phyloP scores from a whole-genome alignment of 768 basidiomycete genomes.

The Rhodotorula diobovata region DNA sequence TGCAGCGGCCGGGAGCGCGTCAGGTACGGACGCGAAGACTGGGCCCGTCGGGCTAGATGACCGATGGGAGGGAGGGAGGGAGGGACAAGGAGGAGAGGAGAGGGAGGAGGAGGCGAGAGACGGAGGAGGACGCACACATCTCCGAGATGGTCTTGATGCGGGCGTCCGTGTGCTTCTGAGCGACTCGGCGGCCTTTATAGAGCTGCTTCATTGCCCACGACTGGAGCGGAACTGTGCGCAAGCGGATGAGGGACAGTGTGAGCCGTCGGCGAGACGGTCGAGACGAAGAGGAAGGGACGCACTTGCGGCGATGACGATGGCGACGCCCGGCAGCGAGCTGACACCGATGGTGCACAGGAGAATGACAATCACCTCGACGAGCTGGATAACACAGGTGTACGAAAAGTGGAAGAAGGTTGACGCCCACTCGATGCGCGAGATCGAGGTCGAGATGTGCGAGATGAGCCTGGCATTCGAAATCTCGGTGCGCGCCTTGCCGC shows the following conservation, averaged over 20 bases:
- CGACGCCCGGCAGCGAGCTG: constrained; percentile 56
- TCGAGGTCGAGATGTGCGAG: constrained; percentile 87
- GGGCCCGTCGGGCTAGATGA: no score
- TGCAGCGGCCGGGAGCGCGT: background rate
- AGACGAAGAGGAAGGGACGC: background rate
- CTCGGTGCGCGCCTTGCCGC: constrained; percentile 68
- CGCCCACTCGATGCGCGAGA: constrained; percentile 80
- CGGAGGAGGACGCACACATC: constrained; percentile 61
- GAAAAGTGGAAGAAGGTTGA: constrained; percentile 57
- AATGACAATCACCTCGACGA: constrained; percentile 68
- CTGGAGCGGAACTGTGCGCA: constrained; percentile 63
- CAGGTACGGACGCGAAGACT: no score
- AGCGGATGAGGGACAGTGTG: no score
- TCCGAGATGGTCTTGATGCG: constrained; percentile 84
- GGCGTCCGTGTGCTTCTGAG: constrained; percentile 82
- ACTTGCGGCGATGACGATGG: constrained; percentile 57
- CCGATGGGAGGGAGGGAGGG: no score
- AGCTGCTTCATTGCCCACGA: constrained; percentile 66
- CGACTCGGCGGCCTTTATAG: constrained; percentile 63
- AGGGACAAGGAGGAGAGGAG: no score
- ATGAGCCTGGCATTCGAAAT: constrained; percentile 82
- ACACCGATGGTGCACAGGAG: constrained; percentile 68
- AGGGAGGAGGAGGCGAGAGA: background rate
- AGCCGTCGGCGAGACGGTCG: no score
- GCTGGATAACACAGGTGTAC: constrained; percentile 57